Percentiles rank a stretch among this genome's conserved stretches.
Conservation (phyloP, 441 rosid species). For the Adansonia gregorii region DNA sequence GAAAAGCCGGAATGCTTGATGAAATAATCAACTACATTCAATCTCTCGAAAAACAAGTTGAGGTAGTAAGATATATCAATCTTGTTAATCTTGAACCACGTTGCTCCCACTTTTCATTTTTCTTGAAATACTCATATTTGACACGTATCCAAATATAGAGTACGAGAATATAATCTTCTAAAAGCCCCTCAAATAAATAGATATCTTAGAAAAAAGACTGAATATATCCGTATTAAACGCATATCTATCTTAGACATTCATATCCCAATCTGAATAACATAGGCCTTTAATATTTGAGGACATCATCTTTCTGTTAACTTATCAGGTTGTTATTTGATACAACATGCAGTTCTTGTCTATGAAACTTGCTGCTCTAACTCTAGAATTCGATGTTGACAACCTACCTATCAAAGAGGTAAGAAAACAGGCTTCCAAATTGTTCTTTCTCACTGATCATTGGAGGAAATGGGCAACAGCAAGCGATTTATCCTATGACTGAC, state of each 20-base stretch:
- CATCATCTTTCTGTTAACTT: constrained; percentile 14
- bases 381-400: constrained; percentile 42
- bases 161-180: too few relatives aligned
- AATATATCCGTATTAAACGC: too few relatives aligned
- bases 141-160: too few relatives aligned
- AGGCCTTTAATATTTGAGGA: constrained; percentile 1
- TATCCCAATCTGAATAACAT: too few relatives aligned
- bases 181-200: too few relatives aligned
- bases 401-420: constrained; percentile 50
- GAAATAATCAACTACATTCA: constrained; percentile 63
- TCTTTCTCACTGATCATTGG: constrained; percentile 15
- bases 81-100: background rate
- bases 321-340: background rate
- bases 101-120: too few relatives aligned
- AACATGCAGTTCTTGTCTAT: constrained; percentile 53
- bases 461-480: background rate
- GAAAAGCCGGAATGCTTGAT: constrained; percentile 62
- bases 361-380: constrained; percentile 49
- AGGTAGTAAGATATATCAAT: constrained; percentile 32
- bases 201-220: too few relatives aligned
- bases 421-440: constrained; percentile 17
- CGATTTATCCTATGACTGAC: constrained; percentile 17
- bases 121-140: too few relatives aligned
- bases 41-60: constrained; percentile 60
- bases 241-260: too few relatives aligned